Base-by-base conservation (phyloP, 495 filamentous ascomycete species). In the Zalerion maritima region DNA sequence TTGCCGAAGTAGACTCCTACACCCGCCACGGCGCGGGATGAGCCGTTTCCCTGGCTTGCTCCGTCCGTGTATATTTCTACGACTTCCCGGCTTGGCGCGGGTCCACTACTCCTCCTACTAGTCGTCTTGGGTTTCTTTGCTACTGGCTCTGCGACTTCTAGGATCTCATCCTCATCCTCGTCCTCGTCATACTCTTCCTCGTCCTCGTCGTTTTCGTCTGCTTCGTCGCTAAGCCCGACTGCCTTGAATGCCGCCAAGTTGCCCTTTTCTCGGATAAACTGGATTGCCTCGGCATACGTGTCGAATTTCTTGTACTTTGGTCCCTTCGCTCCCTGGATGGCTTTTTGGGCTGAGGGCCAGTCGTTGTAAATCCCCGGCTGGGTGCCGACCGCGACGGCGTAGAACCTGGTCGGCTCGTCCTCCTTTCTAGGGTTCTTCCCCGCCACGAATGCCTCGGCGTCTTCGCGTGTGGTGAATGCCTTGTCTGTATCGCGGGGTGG, bases 31-130 rank as follows among this genome's bases (percentile, higher is more conserved):
- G 89, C 81, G 5, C 72, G 64, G 1, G 52, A 41, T 28, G 62
- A 64, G 8, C 89, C 89, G 55, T 97, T 96, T 25, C 71, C 65
- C 14, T 77, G 60, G 37, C 71, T 66, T 36, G 80, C 89, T 7
- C 89, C 89, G 49, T 97, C 89, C 1, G 89, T 96, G 53, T 83
- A 93, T 28, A 94, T 80, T 19, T 71, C 53, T 21, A 84, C 45
- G 33, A 78, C 63, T 4, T 68, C 66, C 11, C 40, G 46, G 28
- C 17, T 44, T 31, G 22, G 40, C 28, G 33, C 50, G 35, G 27
- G 67, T 73, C 11, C 47, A 70, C 2, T 47, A 52, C 13, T 50
- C 36, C 34, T 60, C 58, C 40, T 73, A 56, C 11, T 49, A 47
- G 58, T 44, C 4, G 52, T 58, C 47, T 76, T 83, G 43, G 71